Evolutionary conservation across 495 filamentous ascomycete genomes (phyloP), one percentile per base, ranked within the genome.

Genomic region (Talaromyces ruber): DNA sequence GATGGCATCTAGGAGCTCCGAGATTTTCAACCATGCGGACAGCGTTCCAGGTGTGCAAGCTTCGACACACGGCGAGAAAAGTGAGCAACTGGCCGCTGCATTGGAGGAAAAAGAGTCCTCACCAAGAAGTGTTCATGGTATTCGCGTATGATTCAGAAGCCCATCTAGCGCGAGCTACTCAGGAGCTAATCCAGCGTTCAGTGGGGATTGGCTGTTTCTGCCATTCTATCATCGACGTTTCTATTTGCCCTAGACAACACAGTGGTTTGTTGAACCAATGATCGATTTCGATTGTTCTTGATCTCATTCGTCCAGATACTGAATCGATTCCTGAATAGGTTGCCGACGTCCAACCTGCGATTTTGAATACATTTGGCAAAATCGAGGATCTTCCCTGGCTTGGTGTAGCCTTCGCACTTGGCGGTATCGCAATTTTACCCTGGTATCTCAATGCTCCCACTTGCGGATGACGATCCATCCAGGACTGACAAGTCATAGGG

Each of bases 191-290:
- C 47, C 5, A 52, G 2, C 16, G 16, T 2, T 21, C 21, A 68
- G 50, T 81, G 78, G 78, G 21, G 75, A 21, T 66, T 82, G 1
- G 68, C 82, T 32, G 75, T 79, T 43, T n/a, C 75, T 24, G 71
- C 81, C 1, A 74, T 86, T 47, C 72, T 80, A 24, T 72, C 76
- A 6, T 76, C 72, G 1, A 74, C 70, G 12, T 84, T 87, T 60
- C 70, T 86, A 0, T 86, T 80, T 59, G 76, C 80, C 11, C 74
- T 87, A 7, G 85, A 88, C 62, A 82, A 81, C 32, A 88, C 85
- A 51, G 82, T 88, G 21, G 25, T 55, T 29, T 16, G 52, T 11
- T 2, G 25, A n/a, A 55, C 5, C 45, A 18, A 18, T 47, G 39
- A 14, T 32, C 8, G 34, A 37, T 3, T 37, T 11, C 4, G 7